Conservation (phyloP, 2,329 filamentous ascomycete genomes). For the Aspergillus persii region DNA sequence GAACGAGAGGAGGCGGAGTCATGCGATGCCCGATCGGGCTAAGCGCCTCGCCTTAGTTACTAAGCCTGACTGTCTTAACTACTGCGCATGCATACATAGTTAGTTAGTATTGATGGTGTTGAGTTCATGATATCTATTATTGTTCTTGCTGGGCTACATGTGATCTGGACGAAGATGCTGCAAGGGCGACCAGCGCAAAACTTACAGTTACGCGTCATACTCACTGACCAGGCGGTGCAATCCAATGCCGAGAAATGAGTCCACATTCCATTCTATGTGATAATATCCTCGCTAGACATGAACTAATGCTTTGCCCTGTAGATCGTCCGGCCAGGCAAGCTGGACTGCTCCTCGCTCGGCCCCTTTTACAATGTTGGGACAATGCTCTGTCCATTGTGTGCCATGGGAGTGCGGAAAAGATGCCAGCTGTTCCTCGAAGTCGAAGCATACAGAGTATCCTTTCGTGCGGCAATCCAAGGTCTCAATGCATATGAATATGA, state of each 20-base stretch:
- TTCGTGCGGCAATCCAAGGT: background rate
- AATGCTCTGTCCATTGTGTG: background rate
- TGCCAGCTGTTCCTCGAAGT: background rate
- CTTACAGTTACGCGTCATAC: background rate
- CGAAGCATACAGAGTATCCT: too few relatives aligned
- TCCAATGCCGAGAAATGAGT: background rate
- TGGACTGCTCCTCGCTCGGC: background rate
- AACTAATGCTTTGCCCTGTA: background rate
- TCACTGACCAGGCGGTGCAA: too few relatives aligned
- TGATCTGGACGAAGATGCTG: background rate
- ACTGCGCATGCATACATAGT: too few relatives aligned
- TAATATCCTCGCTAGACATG: background rate
- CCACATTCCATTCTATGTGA: background rate
- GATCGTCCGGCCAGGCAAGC: background rate
- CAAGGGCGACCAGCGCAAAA: background rate
- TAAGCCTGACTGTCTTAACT: too few relatives aligned
- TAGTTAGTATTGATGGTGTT: background rate
- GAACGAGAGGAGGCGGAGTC: background rate
- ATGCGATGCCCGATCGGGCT: background rate
- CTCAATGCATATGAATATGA: background rate
- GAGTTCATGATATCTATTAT: background rate
- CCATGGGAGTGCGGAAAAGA: background rate
- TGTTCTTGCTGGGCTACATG: background rate
- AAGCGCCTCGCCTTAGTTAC: background rate
- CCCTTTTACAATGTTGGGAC: background rate